Evolutionary conservation across 202 grass and related monocot species (phyloP).

Genomic region (Carex arenaria): DNA sequence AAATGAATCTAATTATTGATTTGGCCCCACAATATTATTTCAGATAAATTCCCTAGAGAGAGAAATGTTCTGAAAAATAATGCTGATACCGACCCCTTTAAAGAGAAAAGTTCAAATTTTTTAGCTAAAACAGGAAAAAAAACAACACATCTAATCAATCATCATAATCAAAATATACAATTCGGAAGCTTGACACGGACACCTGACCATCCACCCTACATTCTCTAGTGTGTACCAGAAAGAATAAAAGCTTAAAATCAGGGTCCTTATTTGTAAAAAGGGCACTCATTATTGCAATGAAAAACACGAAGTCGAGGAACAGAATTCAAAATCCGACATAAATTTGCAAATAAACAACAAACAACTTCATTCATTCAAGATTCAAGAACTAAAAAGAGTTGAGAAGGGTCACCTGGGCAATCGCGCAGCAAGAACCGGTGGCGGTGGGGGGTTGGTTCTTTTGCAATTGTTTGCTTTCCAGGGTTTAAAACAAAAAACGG

Average conservation of each 20-base stretch:
- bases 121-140: background rate
- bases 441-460: background rate
- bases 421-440: background rate
- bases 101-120: background rate
- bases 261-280: background rate
- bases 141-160: background rate
- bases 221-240: background rate
- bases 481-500: background rate
- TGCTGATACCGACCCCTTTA: background rate
- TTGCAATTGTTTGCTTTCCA: background rate
- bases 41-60: background rate
- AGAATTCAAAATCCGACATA: background rate
- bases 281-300: background rate
- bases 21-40: constrained; percentile 8
- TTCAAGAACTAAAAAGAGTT: background rate
- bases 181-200: background rate
- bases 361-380: background rate
- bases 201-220: background rate
- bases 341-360: background rate
- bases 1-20: constrained; percentile 16
- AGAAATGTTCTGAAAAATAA: background rate
- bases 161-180: constrained; percentile 11
- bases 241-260: background rate
- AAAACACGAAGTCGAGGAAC: background rate
- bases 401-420: background rate